Base-by-base conservation (phyloP, 805 yeast species). In the Cyberlindnera sargentensis region DNA sequence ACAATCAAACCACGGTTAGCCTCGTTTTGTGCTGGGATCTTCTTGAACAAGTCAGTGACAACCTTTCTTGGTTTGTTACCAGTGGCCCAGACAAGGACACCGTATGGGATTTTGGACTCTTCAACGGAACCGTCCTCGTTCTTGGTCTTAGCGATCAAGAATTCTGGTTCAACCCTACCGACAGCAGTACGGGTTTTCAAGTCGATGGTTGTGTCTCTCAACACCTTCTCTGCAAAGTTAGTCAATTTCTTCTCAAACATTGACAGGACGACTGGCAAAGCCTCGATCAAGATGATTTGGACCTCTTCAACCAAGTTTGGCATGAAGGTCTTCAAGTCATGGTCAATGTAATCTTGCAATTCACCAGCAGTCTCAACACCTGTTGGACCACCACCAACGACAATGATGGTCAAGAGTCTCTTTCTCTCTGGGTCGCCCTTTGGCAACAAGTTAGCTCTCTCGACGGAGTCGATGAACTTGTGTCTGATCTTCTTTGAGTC, bases 301-400 rank as follows among this genome's bases (percentile, higher is more conserved):
- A 89, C 80, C 68, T 90, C 96, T 51, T 74, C 73, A 51, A 88
- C 85, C 56, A 90, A 78, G 58, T 82, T 84, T 40, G 97, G 96
- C 70, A 86, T 81, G 79, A 88, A 85, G 66, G 82, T 84, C 62
- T 74, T 73, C 65, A 90, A 72, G 66, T 90, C 97, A 67, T 89
- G 95, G 63, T 84, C 88, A 49, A 89, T 87, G 69, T 87, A 90
- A 67, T 90, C 97, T 69, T 88, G 95, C 58, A 90, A 70, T 67
- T 90, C 97, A 64, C 95, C 97, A 48, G 97, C 96, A 53, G 89
- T 84, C 70, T 89, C 97, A 46, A 89, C 96, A 72, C 97, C 97
- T 36, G 97, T 89, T 61, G 97, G 97, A 53, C 97, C 97, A 68
- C 96, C 97, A 58, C 97, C 97, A 56, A 91, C 93, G 47, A 90